Base-by-base conservation (phyloP, 2,329 filamentous ascomycete species). In the Apiospora aurea region DNA sequence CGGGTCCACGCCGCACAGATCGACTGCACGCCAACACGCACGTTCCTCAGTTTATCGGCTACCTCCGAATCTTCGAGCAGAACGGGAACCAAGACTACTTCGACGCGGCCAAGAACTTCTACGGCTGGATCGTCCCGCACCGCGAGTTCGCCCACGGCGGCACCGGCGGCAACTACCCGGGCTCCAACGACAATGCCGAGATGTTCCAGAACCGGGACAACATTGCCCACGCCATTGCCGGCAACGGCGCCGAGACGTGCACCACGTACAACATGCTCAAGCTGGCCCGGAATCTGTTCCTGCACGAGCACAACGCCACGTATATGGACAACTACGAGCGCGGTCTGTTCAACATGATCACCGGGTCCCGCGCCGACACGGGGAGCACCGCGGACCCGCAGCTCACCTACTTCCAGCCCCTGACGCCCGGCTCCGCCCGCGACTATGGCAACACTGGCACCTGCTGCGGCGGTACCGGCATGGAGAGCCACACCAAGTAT, bases 271-370 rank as follows among this genome's bases (percentile, higher is more conserved):
- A 81, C 69, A 67, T 78, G 74, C 76, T 81, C 71, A 81, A 81
- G 75, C 73, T 81, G 66, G 79, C 75, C 3, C 75, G 79, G 2
- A 80, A 80, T 57, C 73, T 81, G 11, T 81, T 81, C 70, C 7
- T 80, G 41, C 78, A 81, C 69, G 76, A 80, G 46, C 78, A 80
- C 67, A 76, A 80, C 41, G 78, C 78, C 3, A 75, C 76, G 2
- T 81, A 80, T 74, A 81, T 81, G 79, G 79, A 81, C 71, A 75
- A 76, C 72, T 81, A 81, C 70, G 79, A 81, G 73, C 78, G 79
- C 21, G 78, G 79, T 10, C 68, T 80, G 24, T 80, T 80, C 72
- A 81, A 81, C 73, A 79, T 79, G 75, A 81, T 81, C 66, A 69
- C 78, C 4, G 79, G 78, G 0, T 81, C 79, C 14, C 78, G 79